These are phyloP conservation scores for Lactarius quietus DNA, from an alignment of 768 basidiomycete genomes.

Conservation along the genomic window DNA sequence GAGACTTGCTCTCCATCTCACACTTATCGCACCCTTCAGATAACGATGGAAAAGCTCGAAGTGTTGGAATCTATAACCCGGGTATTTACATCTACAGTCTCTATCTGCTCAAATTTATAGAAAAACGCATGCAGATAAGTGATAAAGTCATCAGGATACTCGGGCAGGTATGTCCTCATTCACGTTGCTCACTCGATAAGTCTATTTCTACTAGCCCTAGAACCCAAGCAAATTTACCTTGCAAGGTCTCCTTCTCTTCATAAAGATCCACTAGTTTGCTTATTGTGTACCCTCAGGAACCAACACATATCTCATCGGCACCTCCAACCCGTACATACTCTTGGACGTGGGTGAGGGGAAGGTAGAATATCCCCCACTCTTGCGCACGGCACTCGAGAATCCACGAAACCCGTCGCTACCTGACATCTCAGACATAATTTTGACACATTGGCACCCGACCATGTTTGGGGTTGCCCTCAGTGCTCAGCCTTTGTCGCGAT, in stretches of 20 bases:
- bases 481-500: slow-evolving; percentile 60
- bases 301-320: slow-evolving; percentile 84
- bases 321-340: slow-evolving; percentile 66
- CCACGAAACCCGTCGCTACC: slow-evolving; percentile 41
- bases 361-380: slow-evolving; percentile 60
- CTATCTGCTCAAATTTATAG: neutral
- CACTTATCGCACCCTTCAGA: neutral
- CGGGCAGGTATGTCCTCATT: slow-evolving; percentile 55
- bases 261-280: neutral
- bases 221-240: slow-evolving; percentile 89
- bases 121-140: slow-evolving; percentile 49
- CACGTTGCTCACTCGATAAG: neutral
- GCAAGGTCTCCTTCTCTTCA: slow-evolving; percentile 51
- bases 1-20: no score
- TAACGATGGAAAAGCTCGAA: slow-evolving; percentile 49
- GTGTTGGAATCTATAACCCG: slow-evolving; percentile 50
- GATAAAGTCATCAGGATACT: slow-evolving; percentile 63
- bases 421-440: slow-evolving; percentile 81
- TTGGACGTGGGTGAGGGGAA: slow-evolving; percentile 81
- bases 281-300: slow-evolving; percentile 52
- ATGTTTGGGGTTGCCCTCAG: slow-evolving; percentile 72
- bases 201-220: slow-evolving; percentile 35
- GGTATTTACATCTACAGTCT: slow-evolving; percentile 36
- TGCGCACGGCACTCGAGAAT: slow-evolving; percentile 56
- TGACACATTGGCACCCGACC: slow-evolving; percentile 93